Percentiles rank a stretch among this genome's conserved stretches.
Conservation (phyloP, 495 filamentous ascomycete genomes). For the Penicillium desertorum region DNA sequence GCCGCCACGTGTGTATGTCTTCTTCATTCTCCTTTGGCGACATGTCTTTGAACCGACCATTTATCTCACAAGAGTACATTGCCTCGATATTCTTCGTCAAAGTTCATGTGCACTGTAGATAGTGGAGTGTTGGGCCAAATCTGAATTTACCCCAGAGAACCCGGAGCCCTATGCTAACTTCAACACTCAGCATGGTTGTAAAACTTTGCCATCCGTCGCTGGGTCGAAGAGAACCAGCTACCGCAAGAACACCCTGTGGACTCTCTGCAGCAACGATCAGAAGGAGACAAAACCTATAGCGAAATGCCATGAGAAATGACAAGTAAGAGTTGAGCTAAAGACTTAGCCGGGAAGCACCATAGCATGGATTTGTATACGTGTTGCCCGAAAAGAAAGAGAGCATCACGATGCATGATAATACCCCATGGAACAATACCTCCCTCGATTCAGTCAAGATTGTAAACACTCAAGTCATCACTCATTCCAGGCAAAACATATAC, state of each 20-base stretch:
- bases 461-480: constrained; percentile 30
- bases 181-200: constrained; percentile 54
- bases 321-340: neutral
- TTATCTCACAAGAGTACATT: constrained; percentile 41
- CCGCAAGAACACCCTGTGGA: constrained; percentile 40
- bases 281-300: constrained; percentile 37
- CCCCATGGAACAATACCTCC: neutral
- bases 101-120: constrained; percentile 57
- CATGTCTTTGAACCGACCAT: neutral
- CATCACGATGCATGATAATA: neutral
- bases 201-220: constrained; percentile 53
- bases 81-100: constrained; percentile 55
- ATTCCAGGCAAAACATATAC: constrained; percentile 32
- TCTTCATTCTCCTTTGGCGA: too few relatives aligned
- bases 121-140: constrained; percentile 54
- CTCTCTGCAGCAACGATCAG: constrained; percentile 42
- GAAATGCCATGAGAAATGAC: constrained; percentile 35
- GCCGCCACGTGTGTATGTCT: constrained; percentile 47
- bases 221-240: constrained; percentile 50
- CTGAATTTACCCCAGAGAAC: constrained; percentile 45
- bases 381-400: neutral
- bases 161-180: constrained; percentile 55
- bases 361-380: neutral
- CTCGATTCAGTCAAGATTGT: constrained; percentile 13
- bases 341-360: neutral